These are phyloP conservation scores for Chaetomium globosum DNA, from an alignment of 2,329 filamentous ascomycete genomes.

Conservation along the genomic window DNA sequence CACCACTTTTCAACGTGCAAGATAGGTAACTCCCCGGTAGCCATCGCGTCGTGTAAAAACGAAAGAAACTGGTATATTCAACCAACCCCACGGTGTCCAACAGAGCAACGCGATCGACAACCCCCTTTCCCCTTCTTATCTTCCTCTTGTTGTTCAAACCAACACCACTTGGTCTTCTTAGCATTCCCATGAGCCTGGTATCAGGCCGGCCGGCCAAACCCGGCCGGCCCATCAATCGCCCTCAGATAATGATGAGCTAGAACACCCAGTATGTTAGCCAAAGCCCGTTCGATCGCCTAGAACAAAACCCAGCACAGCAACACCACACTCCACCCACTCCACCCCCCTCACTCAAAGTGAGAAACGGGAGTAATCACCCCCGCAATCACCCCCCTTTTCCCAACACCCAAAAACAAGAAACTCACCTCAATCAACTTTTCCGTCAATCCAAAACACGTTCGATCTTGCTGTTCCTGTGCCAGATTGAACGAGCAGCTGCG, in stretches of 20 bases:
- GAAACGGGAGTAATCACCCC: not conserved
- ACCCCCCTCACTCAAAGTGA: not conserved
- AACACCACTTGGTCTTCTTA: not conserved
- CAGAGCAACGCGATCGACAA: not conserved
- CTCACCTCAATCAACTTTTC: slow-evolving; percentile 64
- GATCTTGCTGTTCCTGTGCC: slow-evolving; percentile 51
- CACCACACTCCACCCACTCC: not conserved
- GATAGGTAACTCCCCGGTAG: not conserved
- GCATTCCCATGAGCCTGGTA: not conserved
- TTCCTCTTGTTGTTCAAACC: not conserved
- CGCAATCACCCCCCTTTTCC: not conserved
- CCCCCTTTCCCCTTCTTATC: not conserved
- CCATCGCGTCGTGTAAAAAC: not conserved
- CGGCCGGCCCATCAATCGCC: not conserved
- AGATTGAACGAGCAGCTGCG: slow-evolving; percentile 52
- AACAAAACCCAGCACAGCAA: not conserved
- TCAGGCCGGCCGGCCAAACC: not conserved
- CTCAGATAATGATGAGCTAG: slow-evolving; percentile 14
- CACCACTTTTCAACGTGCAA: not conserved
- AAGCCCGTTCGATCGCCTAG: not conserved
- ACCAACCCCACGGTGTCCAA: not conserved
- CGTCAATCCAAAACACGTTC: slow-evolving; percentile 57
- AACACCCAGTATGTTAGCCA: slow-evolving; percentile 2
- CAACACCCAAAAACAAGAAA: slow-evolving; percentile 23
- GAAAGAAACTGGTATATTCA: slow-evolving; percentile 6